Evolutionary conservation across 1,284 basidiomycete genomes (phyloP).

Genomic region (Ganoderma resinaceum): DNA sequence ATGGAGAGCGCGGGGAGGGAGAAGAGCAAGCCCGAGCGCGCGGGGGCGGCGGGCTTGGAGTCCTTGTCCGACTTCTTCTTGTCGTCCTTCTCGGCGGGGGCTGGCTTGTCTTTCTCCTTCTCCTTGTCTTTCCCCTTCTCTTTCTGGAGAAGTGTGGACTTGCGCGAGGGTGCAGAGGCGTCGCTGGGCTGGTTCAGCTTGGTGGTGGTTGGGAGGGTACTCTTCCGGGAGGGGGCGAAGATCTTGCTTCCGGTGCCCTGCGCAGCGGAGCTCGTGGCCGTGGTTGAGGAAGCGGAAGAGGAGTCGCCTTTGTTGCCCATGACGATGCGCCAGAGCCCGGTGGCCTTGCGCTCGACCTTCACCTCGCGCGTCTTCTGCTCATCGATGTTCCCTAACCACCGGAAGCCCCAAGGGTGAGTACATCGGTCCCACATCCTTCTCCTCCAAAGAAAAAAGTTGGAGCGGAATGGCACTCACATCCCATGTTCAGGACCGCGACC

Average conservation of each 20-base stretch:
- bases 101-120: conserved; percentile 1
- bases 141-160: conserved; percentile 10
- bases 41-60: neutral
- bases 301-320: conserved; percentile 46
- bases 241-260: conserved; percentile 13
- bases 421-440: neutral
- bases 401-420: neutral
- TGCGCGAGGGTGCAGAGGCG: conserved; percentile 13
- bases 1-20: conserved; percentile 26
- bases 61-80: conserved; percentile 6
- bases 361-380: conserved; percentile 58
- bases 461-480: conserved; percentile 57
- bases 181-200: conserved; percentile 15
- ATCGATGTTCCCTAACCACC: conserved; percentile 62
- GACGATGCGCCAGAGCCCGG: conserved; percentile 62
- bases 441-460: conserved; percentile 1
- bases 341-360: conserved; percentile 57
- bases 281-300: conserved; percentile 1
- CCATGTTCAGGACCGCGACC: conserved; percentile 75
- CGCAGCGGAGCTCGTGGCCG: conserved; percentile 1
- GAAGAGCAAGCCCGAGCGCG: conserved; percentile 25
- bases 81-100: conserved; percentile 1
- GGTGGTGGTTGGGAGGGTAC: conserved; percentile 13
- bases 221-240: conserved; percentile 13
- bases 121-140: conserved; percentile 13